These are phyloP conservation scores for Funneliformis mosseae DNA, from an alignment of 192 early-diverging fungal genomes.

Conservation along the genomic window DNA sequence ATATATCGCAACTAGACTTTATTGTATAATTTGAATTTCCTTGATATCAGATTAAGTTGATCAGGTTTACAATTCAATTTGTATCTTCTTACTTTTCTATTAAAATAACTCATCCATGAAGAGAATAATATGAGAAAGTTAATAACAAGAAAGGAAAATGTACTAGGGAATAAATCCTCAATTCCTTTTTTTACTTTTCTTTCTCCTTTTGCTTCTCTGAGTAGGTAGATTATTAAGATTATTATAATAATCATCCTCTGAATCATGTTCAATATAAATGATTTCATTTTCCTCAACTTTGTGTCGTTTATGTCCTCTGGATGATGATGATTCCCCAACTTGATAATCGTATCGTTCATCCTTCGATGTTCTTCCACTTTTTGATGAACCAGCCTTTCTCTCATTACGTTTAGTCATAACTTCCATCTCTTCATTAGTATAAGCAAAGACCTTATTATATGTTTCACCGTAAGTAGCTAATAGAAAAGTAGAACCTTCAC, in stretches of 20 bases:
- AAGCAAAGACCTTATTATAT: neutral
- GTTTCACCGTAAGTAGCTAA: neutral
- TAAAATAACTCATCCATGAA: too few relatives aligned
- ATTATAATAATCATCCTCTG: neutral
- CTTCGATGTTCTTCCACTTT: neutral
- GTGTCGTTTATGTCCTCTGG: neutral
- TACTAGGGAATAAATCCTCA: neutral
- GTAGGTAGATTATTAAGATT: neutral
- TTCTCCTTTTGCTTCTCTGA: neutral
- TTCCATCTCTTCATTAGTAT: neutral
- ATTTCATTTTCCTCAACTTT: neutral
- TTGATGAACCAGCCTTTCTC: neutral
- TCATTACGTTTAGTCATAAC: neutral
- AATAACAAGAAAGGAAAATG: neutral
- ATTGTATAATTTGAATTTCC: too few relatives aligned
- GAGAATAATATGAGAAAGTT: too few relatives aligned
- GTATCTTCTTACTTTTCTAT: too few relatives aligned
- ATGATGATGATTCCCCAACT: neutral
- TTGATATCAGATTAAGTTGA: too few relatives aligned
- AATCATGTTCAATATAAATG: neutral
- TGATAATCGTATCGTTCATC: neutral
- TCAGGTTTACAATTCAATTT: too few relatives aligned
- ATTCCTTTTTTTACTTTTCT: neutral
- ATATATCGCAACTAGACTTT: too few relatives aligned
- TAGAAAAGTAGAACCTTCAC: neutral